Conservation (phyloP, 1,139 yeast genomes). For the Arxiozyma slooffiae region DNA sequence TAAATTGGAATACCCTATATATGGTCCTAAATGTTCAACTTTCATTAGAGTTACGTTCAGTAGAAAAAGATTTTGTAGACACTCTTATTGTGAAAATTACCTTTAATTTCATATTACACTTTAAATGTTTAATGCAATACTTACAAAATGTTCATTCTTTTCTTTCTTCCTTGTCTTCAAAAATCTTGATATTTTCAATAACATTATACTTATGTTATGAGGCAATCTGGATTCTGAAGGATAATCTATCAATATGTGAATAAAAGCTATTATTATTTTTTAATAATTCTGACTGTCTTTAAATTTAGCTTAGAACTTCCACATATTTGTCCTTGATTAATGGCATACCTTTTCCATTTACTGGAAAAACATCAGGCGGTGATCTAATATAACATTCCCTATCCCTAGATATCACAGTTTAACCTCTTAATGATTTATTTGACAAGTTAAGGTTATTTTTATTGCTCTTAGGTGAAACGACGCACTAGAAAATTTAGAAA, state of each 20-base stretch:
- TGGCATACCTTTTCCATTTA: slow-evolving; percentile 65
- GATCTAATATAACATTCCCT: slow-evolving; percentile 33
- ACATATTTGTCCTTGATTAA: slow-evolving; percentile 45
- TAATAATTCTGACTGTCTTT: background rate
- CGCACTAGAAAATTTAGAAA: background rate
- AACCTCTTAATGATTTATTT: background rate
- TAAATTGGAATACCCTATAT: slow-evolving; percentile 21
- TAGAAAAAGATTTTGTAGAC: background rate
- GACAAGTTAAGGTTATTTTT: background rate
- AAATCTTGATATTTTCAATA: slow-evolving; percentile 11
- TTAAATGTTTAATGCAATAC: slow-evolving; percentile 30
- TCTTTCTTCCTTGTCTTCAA: slow-evolving; percentile 22
- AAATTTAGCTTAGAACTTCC: slow-evolving; percentile 33
- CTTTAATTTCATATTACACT: slow-evolving; percentile 30
- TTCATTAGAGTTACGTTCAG: background rate
- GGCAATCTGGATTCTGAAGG: background rate
- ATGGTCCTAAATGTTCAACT: slow-evolving; percentile 16
- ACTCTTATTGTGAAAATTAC: slow-evolving; percentile 24
- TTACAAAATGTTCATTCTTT: slow-evolving; percentile 22
- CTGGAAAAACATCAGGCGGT: slow-evolving; percentile 72
- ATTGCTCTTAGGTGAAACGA: background rate
- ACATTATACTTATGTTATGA: background rate
- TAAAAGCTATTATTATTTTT: background rate
- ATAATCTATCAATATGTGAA: background rate
- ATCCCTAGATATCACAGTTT: background rate